These are phyloP conservation scores for Puccinia horiana DNA, from an alignment of 1,284 basidiomycete species.

Conservation along the genomic window DNA sequence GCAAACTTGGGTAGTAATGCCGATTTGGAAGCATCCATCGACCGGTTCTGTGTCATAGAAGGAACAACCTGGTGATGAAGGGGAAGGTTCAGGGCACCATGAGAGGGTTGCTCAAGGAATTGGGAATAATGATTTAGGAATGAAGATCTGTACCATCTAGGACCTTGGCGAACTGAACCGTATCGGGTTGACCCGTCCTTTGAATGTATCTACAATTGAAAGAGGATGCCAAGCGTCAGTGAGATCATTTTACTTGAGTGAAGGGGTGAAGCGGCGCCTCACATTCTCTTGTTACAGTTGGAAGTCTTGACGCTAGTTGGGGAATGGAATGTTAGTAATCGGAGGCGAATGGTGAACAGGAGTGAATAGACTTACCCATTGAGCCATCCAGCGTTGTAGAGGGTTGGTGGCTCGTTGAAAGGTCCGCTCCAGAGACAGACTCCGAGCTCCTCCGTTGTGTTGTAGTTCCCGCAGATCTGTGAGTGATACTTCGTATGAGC, in stretches of 20 bases:
- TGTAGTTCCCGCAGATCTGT: constrained; percentile 25
- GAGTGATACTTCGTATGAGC: not conserved
- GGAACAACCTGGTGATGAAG: constrained; percentile 12
- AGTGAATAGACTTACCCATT: constrained; percentile 18
- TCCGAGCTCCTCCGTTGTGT: not conserved
- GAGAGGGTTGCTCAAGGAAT: not conserved
- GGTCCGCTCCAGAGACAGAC: constrained; percentile 38
- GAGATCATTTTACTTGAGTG: too few relatives aligned
- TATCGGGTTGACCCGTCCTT: constrained; percentile 18
- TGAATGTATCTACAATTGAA: constrained; percentile 17
- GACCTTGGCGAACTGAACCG: constrained; percentile 18
- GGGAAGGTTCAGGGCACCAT: not conserved
- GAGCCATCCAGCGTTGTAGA: constrained; percentile 29
- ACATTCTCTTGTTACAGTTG: constrained; percentile 43
- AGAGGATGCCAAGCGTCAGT: not conserved
- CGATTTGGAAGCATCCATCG: constrained; percentile 26
- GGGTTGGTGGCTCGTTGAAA: not conserved
- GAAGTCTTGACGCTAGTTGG: not conserved
- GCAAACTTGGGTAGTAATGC: constrained; percentile 10
- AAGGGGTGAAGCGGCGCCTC: constrained; percentile 4
- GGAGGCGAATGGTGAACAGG: not conserved
- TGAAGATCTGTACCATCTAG: constrained; percentile 19
- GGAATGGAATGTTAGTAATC: not conserved
- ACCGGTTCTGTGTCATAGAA: constrained; percentile 3
- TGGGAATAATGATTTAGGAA: not conserved